Conservation (phyloP, 2,329 filamentous ascomycete genomes). For the Talaromyces sp. region DNA sequence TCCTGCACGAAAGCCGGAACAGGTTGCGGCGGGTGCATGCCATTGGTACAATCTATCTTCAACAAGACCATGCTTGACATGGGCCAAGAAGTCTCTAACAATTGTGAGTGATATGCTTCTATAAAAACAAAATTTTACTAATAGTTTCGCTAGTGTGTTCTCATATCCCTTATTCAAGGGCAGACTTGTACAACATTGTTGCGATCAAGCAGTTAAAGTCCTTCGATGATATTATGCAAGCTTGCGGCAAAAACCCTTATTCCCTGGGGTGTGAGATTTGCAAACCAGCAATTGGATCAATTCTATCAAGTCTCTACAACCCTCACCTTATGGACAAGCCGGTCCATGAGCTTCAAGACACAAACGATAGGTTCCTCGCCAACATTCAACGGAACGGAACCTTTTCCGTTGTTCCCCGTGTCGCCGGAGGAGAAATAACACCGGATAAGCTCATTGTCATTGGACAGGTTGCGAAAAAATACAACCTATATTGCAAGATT, state of each 20-base stretch:
- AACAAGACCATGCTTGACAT: conserved; percentile 79
- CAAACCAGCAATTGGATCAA: conserved; percentile 75
- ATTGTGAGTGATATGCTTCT: conserved; percentile 36
- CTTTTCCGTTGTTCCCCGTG: conserved; percentile 78
- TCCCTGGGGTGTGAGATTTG: conserved; percentile 82
- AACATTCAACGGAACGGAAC: conserved; percentile 92
- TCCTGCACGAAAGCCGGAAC: conserved; percentile 87
- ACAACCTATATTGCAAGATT: conserved; percentile 82
- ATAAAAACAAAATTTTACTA: background rate
- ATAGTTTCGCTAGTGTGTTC: conserved; percentile 54
- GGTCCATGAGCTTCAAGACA: conserved; percentile 74
- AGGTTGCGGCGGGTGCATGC: conserved; percentile 85
- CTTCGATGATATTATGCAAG: conserved; percentile 70
- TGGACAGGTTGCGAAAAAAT: conserved; percentile 77
- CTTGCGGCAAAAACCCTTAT: conserved; percentile 63
- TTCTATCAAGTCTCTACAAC: conserved; percentile 78
- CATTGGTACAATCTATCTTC: conserved; percentile 82
- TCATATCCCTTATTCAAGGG: conserved; percentile 77
- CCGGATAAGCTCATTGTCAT: conserved; percentile 79
- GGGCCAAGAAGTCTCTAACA: conserved; percentile 81
- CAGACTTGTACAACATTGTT: conserved; percentile 85
- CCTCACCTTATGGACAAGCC: conserved; percentile 69
- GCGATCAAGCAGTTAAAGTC: conserved; percentile 71
- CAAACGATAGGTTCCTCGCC: conserved; percentile 79
- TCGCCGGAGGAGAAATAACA: conserved; percentile 81